Percentiles rank a stretch among this genome's conserved stretches.
Evolutionary conservation across 148 eudicot genomes (phyloP).

Genomic region (Linanthus parryae): DNA sequence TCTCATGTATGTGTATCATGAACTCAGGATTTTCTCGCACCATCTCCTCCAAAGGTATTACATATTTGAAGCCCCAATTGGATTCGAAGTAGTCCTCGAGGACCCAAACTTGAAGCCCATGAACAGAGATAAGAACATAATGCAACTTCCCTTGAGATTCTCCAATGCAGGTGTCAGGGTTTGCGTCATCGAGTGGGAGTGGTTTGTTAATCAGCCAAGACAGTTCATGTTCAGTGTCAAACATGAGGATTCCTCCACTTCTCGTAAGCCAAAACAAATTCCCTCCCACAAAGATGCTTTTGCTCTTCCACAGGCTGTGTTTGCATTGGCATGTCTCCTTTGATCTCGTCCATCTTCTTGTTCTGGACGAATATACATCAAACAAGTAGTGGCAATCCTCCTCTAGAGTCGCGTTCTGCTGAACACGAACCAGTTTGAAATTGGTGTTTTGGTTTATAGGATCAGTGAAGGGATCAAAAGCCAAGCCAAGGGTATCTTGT

Average conservation of each 20-base stretch:
- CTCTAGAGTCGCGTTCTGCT: slow-evolving; percentile 1
- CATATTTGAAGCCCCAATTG: slow-evolving; percentile 17
- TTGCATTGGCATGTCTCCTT: slow-evolving; percentile 20
- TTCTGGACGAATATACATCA: slow-evolving; percentile 26
- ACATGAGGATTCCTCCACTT: slow-evolving; percentile 28
- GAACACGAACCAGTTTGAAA: slow-evolving; percentile 25
- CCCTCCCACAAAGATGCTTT: slow-evolving; percentile 21
- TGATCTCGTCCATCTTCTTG: slow-evolving; percentile 24
- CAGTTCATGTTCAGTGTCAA: slow-evolving; percentile 24
- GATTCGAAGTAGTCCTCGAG: slow-evolving; percentile 28
- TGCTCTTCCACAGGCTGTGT: slow-evolving; percentile 19
- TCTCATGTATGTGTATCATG: slow-evolving; percentile 9
- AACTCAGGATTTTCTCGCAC: slow-evolving; percentile 21
- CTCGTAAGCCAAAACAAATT: slow-evolving; percentile 29
- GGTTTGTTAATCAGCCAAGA: slow-evolving; percentile 29
- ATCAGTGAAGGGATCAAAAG: slow-evolving; percentile 29
- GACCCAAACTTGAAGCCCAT: slow-evolving; percentile 33
- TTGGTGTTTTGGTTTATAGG: slow-evolving; percentile 17
- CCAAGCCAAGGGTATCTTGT: slow-evolving; percentile 21
- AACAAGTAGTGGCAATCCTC: slow-evolving; percentile 18
- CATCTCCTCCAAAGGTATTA: slow-evolving; percentile 15
- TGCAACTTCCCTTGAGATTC: slow-evolving; percentile 23
- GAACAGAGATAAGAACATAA: slow-evolving; percentile 23
- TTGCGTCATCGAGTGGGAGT: neutral
- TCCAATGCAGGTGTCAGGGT: slow-evolving; percentile 31